phyloP scores from a whole-genome alignment of 768 basidiomycete species.

The Mycena vulgaris region DNA sequence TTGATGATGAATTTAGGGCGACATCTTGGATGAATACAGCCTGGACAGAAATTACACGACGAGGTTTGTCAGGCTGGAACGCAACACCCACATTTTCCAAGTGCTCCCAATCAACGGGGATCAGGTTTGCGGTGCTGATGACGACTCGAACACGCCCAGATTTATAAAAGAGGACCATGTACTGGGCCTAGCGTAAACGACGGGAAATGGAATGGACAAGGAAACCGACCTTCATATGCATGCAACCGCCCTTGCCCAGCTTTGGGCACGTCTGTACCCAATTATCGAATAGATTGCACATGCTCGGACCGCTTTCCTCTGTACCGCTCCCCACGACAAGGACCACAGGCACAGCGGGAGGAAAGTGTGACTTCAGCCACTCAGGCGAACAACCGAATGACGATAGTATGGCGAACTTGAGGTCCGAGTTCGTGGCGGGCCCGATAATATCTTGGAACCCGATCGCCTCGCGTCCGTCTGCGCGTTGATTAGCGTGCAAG shows the following conservation, averaged over 20 bases:
- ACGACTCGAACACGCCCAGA: constrained; percentile 85
- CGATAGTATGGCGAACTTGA: too few relatives aligned
- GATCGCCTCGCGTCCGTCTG: too few relatives aligned
- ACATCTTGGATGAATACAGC: constrained; percentile 36
- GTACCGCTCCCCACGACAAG: constrained; percentile 77
- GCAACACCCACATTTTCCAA: constrained; percentile 86
- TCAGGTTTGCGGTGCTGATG: constrained; percentile 90
- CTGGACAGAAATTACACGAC: neutral
- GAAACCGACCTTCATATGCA: constrained; percentile 82
- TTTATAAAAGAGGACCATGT: constrained; percentile 90
- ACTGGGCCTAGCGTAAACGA: constrained; percentile 64
- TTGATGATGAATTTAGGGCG: neutral
- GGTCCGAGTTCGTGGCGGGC: too few relatives aligned
- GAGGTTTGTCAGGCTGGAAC: neutral
- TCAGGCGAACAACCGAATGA: too few relatives aligned
- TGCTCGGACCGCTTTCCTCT: constrained; percentile 77
- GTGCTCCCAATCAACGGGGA: constrained; percentile 87
- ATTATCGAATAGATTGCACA: constrained; percentile 66
- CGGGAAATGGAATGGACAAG: neutral
- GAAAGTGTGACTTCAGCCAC: too few relatives aligned
- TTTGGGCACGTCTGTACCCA: constrained; percentile 82
- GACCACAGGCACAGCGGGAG: constrained; percentile 82
- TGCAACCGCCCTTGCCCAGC: constrained; percentile 76
- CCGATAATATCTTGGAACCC: too few relatives aligned
- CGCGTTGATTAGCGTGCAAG: too few relatives aligned